Conservation (phyloP, 352 stramenopile species). For the Phytophthora meadii region DNA sequence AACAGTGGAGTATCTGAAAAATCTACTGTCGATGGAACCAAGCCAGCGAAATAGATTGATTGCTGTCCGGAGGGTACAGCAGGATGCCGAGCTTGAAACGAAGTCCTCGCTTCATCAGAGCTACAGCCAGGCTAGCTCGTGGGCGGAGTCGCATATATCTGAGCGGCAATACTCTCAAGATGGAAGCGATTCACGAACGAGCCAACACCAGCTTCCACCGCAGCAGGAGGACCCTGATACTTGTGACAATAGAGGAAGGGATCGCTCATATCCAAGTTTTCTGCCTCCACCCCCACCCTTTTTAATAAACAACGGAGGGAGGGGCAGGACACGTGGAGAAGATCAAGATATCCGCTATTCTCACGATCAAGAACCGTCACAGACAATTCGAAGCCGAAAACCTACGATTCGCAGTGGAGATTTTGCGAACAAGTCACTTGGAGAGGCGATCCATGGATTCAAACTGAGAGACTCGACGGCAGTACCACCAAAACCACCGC, state of each 20-base stretch:
- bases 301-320: slow-evolving; percentile 3
- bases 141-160: slow-evolving; percentile 11
- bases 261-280: neutral
- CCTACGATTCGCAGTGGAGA: slow-evolving; percentile 52
- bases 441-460: slow-evolving; percentile 65
- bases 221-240: slow-evolving; percentile 64
- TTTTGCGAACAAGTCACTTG: slow-evolving; percentile 72
- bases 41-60: slow-evolving; percentile 30
- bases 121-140: slow-evolving; percentile 2
- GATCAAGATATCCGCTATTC: neutral
- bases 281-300: slow-evolving; percentile 3
- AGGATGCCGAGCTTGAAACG: slow-evolving; percentile 11
- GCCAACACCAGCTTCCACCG: slow-evolving; percentile 51
- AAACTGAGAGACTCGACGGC: slow-evolving; percentile 42
- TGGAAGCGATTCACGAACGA: slow-evolving; percentile 14
- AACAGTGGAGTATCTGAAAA: slow-evolving; percentile 58
- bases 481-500: neutral
- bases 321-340: neutral
- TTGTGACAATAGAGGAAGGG: neutral
- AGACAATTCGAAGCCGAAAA: slow-evolving; percentile 19
- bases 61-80: slow-evolving; percentile 4
- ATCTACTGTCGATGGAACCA: slow-evolving; percentile 61
- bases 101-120: slow-evolving; percentile 9
- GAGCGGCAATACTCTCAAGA: slow-evolving; percentile 9
- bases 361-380: neutral